Evolutionary conservation across 768 basidiomycete species (phyloP).

Genomic region (Tulasnella sp.): DNA sequence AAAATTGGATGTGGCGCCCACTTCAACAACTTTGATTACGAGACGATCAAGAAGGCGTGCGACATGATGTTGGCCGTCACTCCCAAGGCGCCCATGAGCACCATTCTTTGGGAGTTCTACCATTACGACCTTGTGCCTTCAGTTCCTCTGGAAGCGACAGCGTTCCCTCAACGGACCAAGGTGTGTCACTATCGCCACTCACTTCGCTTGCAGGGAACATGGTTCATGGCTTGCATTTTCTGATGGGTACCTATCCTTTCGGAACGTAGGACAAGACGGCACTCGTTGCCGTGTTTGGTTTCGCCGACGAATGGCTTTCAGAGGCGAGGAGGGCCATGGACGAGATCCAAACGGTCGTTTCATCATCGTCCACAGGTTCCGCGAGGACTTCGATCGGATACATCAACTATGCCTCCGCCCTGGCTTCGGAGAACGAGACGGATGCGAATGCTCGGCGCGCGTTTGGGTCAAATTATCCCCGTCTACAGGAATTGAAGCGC

Average conservation of each 20-base stretch:
- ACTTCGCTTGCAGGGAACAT: too few relatives aligned
- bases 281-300: neutral
- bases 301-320: neutral
- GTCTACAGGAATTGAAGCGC: constrained; percentile 18
- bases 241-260: neutral
- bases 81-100: neutral
- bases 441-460: neutral
- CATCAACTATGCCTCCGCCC: neutral
- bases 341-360: neutral
- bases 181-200: too few relatives aligned
- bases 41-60: neutral
- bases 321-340: neutral
- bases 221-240: too few relatives aligned
- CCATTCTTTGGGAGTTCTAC: constrained; percentile 6
- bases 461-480: constrained; percentile 16
- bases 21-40: neutral
- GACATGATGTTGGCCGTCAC: neutral
- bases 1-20: neutral
- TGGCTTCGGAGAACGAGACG: neutral
- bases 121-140: neutral
- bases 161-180: neutral
- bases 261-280: neutral
- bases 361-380: neutral
- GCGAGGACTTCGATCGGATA: neutral
- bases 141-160: neutral